Conservation (phyloP, 805 yeast species). For the Wickerhamomyces alni region DNA sequence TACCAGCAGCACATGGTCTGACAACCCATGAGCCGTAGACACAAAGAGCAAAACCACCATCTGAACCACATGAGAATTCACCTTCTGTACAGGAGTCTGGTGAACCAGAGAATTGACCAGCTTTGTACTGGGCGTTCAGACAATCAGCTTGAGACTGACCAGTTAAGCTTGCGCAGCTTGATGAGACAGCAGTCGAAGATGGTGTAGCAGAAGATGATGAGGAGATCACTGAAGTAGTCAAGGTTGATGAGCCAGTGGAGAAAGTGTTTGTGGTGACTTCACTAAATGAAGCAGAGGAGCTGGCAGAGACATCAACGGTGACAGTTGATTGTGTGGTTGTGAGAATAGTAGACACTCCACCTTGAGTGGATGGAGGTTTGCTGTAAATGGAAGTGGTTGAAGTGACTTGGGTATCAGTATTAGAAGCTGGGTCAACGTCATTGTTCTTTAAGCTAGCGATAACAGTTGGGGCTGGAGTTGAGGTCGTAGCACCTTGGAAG, state of each 20-base stretch:
- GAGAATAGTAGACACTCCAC: conserved; percentile 6
- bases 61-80: conserved; percentile 42
- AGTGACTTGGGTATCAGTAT: conserved; percentile 2
- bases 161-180: conserved; percentile 29
- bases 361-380: neutral
- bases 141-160: conserved; percentile 39
- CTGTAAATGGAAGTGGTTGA: conserved; percentile 4
- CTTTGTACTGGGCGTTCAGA: conserved; percentile 36
- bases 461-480: neutral
- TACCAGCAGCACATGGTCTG: conserved; percentile 54
- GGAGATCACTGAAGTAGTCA: conserved; percentile 8
- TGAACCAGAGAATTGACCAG: conserved; percentile 39
- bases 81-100: conserved; percentile 40
- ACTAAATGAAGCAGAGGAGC: neutral
- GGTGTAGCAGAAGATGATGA: conserved; percentile 4
- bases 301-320: conserved; percentile 1
- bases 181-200: conserved; percentile 1
- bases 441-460: neutral
- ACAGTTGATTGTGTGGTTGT: conserved; percentile 5
- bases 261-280: conserved; percentile 7
- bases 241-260: conserved; percentile 2
- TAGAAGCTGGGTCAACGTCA: neutral
- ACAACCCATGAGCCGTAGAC: conserved; percentile 51
- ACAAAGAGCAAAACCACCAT: conserved; percentile 52
- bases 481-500: too few species aligned